Base-by-base conservation (phyloP, 352 stramenopile species). In the Blastocystis sp. region DNA sequence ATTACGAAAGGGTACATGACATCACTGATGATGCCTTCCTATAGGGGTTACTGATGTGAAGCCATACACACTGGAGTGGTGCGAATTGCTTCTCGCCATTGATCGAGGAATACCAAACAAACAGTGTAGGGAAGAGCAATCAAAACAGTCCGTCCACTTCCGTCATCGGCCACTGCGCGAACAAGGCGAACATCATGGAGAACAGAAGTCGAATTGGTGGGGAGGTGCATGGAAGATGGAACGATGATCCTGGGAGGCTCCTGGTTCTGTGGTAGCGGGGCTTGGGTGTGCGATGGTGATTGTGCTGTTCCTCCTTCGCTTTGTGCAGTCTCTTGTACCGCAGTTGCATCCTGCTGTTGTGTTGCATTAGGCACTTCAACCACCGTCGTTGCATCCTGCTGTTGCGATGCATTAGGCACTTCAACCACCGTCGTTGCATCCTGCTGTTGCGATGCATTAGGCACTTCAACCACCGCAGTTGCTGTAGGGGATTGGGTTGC, bases 141-240 rank as follows among this genome's bases (percentile, higher is more conserved):
- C 21, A 63, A 79, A 28, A 79, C 69, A 34, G 48, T 79, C 38
- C 42, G 62, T 40, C 69, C 69, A 17, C 69, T 79, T 79, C 69
- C 69, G 63, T 79, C 69, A 10, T 79, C 69, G 2, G 69, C 69
- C 6, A 79, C 69, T 6, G 69, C 69, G 24, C 60, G 40, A 11
- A 79, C 40, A 7, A 79, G n/a, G 57, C 52, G 69, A 17, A 79
- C 69, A 43, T 79, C 60, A 2, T 28, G 17, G 4, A 64, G 38
- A 61, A 63, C 43, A 61, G 40, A 1, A 17, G 52, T 64, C 4
- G 6, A 7, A 14, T 14, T 14, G 14, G 48, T 57, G 14, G 48
- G 48, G 48, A 57, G 48, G 6, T 57, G 48, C 6, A 57, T 57
- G 6, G 48, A 57, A 7, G 48, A 57, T 7, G 48, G 14, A 57